phyloP scores from a whole-genome alignment of 192 early-diverging fungal species.

The Thamnidium elegans region DNA sequence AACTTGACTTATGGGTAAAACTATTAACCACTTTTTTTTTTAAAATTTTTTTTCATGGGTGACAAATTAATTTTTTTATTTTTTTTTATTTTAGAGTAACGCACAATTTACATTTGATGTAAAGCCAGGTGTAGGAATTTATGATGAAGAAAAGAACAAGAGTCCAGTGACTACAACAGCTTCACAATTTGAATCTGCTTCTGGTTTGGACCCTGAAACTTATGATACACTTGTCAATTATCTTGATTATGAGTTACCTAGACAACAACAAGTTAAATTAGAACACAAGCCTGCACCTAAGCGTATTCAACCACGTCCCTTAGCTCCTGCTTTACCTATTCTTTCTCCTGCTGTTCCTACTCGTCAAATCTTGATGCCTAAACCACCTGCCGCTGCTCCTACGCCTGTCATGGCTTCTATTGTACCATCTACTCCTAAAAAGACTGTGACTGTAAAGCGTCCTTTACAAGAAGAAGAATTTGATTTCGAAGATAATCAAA shows the following conservation, averaged over 20 bases:
- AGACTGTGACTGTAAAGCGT: not conserved
- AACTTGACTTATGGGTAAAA: constrained; percentile 64
- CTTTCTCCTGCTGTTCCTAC: not conserved
- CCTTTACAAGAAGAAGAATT: constrained; percentile 1
- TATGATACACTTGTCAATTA: constrained; percentile 37
- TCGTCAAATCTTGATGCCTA: constrained; percentile 25
- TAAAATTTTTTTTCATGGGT: not conserved
- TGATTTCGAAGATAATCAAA: constrained; percentile 3
- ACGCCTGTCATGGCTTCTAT: not conserved
- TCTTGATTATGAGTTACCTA: constrained; percentile 36
- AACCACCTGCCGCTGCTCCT: constrained; percentile 17
- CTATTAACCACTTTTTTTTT: not conserved
- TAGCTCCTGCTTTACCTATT: constrained; percentile 9
- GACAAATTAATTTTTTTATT: not conserved
- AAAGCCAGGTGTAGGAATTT: constrained; percentile 47
- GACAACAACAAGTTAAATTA: constrained; percentile 24
- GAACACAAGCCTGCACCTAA: constrained; percentile 17
- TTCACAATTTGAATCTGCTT: constrained; percentile 9
- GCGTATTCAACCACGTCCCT: constrained; percentile 22
- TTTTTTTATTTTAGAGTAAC: constrained; percentile 40
- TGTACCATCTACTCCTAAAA: not conserved
- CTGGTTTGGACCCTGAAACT: constrained; percentile 25
- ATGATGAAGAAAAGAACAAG: constrained; percentile 35
- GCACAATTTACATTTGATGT: constrained; percentile 74
- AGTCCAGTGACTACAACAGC: not conserved